phyloP scores from a whole-genome alignment of 1,284 basidiomycete species.

The Ustilago trichophora region DNA sequence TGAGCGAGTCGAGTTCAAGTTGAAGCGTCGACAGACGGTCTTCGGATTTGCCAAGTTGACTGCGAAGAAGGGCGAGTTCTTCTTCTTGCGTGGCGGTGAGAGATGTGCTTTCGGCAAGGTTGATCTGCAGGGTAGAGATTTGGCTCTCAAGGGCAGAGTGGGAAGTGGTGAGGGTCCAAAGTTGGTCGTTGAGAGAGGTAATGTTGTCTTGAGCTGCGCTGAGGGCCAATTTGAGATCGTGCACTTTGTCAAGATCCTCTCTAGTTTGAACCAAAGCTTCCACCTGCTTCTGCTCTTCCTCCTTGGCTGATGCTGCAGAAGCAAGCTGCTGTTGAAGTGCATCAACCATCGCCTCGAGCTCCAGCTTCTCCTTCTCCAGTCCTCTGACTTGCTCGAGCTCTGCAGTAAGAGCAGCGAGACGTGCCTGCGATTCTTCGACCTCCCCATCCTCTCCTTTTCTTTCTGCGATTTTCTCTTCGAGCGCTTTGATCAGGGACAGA shows the following conservation, averaged over 20 bases:
- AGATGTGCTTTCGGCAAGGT: no score
- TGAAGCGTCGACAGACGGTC: neutral
- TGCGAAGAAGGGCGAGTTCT: constrained; percentile 1
- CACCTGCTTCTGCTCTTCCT: neutral
- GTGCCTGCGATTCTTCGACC: no score
- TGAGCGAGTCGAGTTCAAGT: neutral
- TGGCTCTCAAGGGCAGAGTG: neutral
- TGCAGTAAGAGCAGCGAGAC: no score
- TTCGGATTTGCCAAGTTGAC: constrained; percentile 2
- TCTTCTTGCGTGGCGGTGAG: constrained; percentile 1
- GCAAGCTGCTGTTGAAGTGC: neutral
- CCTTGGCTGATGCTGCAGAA: no score
- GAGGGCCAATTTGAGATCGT: neutral
- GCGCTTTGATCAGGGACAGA: neutral
- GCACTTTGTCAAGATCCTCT: neutral
- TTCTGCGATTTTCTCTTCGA: neutral
- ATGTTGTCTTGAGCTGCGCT: neutral
- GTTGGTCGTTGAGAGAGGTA: neutral
- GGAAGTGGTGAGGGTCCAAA: neutral
- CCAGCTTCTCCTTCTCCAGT: no score
- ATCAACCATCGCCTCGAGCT: no score
- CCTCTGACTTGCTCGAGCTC: no score
- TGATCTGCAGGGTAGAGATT: neutral
- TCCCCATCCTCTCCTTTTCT: no score
- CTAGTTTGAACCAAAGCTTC: neutral